Evolutionary conservation across 345 rosid genomes (phyloP), one percentile per base, ranked within the genome.

Genomic region (Lepidium africanum): DNA sequence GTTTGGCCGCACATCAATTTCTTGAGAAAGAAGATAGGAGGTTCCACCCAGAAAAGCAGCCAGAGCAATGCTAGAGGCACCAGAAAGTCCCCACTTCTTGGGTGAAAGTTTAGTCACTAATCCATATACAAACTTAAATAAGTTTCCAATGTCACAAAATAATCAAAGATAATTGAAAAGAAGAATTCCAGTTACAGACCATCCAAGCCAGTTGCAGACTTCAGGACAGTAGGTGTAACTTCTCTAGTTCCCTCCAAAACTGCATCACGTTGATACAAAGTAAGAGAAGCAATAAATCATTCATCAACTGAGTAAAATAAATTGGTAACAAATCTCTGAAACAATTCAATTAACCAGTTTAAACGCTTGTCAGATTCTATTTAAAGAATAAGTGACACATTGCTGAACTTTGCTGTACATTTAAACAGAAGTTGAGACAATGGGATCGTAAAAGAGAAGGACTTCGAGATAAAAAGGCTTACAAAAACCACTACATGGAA

Each of bases 221-320:
- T 83, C 71, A 92, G 70, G 6, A 84, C 78, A 42, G 81, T 45
- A 16, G 96, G 98, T 42, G 97, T 86, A 41, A 93, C 86, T 17
- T 90, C 86, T 80, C 90, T 88, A 3, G 92, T 69, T 43, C 96
- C 96, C 76, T 93, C 97, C 81, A 93, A 63, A 69, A 83, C 98
- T 89, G 84, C 69, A 77, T 17, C 36, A 78, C 17, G 48, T 37
- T 14, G 3, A 65, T 10, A 11, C 23, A 37, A 25, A 9, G 63
- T 10, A 39, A 12, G 16, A 19, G 1, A 30, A 42, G 38, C 42
- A 61, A 6, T 4, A 51, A 40, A 23, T 36, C 33, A 42, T 41
- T 42, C 23, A 70, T 41, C 48, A 53, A 21, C 4, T 61, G 38
- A 58, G 15, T 3, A 52, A 4, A 13, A 5, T 38, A 48, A 9